Evolutionary conservation across 2,329 filamentous ascomycete genomes (phyloP), one percentile per base, ranked within the genome.

Genomic region (Zelopaecilomyces penicillatus): DNA sequence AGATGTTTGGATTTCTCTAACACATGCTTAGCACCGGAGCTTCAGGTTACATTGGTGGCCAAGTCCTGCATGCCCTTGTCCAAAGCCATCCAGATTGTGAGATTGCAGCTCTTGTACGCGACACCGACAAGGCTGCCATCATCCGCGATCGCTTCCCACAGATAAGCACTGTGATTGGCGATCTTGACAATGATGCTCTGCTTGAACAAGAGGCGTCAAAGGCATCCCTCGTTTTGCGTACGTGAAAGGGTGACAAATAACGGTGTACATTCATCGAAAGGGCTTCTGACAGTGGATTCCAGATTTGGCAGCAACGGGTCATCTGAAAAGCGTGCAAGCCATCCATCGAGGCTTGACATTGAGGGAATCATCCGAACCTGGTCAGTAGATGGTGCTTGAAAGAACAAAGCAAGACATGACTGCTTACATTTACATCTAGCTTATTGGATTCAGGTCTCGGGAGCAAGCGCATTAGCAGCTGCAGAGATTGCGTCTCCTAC

Each of bases 1-100:
- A 19, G 19, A 19, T 19, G 19, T 19, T 19, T 19, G 19, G 19
- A 19, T 19, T 19, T 19, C 19, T 34, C 32, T 34, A 34, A 34
- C 32, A 34, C 8, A 9, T 12, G 2, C 12, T 50, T 41, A 72
- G 70, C n/a, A 71, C 66, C 4, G 68, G 68, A 29, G 67, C 61
- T 11, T 57, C 68, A 38, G 72, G 73, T 47, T 76, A 71, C 50
- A 65, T 76, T 38, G 73, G 71, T 33, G 73, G 73, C n/a, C 65
- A 73, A 42, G 60, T 65, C 19, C 59, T 75, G 12, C 55, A 67
- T 37, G 57, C 54, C 19, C 56, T 76, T 5, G 51, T 59, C 42
- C 42, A 57, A 2, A 54, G 57, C 9, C 61, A 72, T 43, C 71
- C 71, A 1, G 64, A 69, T 7, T 68, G 66, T 47, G 57, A 64